Conservation (phyloP, 2,329 filamentous ascomycete species). For the Bipolaris gigantea region DNA sequence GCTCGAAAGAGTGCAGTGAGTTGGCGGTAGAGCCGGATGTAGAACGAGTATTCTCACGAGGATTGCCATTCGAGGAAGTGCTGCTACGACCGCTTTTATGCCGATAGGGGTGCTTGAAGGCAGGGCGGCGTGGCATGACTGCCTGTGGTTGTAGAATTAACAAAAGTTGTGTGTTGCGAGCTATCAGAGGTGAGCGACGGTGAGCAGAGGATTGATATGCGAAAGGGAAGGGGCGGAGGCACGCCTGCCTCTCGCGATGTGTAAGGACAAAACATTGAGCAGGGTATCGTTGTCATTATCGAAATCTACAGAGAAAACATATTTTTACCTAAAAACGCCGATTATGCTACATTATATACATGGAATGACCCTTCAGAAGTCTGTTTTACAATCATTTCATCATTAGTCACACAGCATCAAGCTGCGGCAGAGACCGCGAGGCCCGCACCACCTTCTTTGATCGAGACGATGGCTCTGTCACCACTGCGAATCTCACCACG, state of each 20-base stretch:
- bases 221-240: slow-evolving; percentile 21
- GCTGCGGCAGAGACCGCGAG: slow-evolving; percentile 26
- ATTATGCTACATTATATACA: slow-evolving; percentile 19
- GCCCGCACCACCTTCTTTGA: slow-evolving; percentile 58
- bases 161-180: not conserved
- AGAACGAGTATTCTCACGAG: slow-evolving; percentile 7
- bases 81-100: slow-evolving; percentile 16
- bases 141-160: not conserved
- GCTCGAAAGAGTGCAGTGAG: slow-evolving; percentile 14
- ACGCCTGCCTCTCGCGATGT: slow-evolving; percentile 15
- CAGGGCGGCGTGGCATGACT: slow-evolving; percentile 18
- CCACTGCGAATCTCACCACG: slow-evolving; percentile 77
- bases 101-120: slow-evolving; percentile 11
- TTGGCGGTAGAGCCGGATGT: slow-evolving; percentile 5
- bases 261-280: not conserved
- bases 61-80: slow-evolving; percentile 12
- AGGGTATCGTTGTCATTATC: slow-evolving; percentile 11
- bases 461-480: slow-evolving; percentile 69
- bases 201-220: not conserved
- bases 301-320: slow-evolving; percentile 9
- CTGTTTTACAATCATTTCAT: slow-evolving; percentile 29
- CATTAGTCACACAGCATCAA: slow-evolving; percentile 18
- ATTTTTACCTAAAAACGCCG: slow-evolving; percentile 11
- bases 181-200: not conserved
- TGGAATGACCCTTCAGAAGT: slow-evolving; percentile 2